These are phyloP conservation scores for Candida sanyaensis DNA, from an alignment of 1,139 yeast species.

Conservation along the genomic window DNA sequence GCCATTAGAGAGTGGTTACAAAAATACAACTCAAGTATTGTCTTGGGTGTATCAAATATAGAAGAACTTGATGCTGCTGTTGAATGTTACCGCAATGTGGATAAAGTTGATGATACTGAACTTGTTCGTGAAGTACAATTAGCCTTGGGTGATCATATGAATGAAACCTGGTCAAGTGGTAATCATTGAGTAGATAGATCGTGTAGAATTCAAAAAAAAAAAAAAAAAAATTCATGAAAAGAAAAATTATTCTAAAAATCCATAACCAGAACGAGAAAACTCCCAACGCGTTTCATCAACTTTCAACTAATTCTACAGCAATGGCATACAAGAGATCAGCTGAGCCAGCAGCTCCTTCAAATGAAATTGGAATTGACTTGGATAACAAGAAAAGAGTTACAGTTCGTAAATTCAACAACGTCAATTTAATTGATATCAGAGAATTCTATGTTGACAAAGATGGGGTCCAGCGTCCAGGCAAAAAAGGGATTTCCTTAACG, in stretches of 20 bases:
- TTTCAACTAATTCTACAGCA: neutral
- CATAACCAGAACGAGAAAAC: neutral
- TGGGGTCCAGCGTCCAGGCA: conserved; percentile 70
- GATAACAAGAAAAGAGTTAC: conserved; percentile 73
- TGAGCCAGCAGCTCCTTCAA: conserved; percentile 2
- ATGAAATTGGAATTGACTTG: conserved; percentile 26
- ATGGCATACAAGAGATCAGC: conserved; percentile 12
- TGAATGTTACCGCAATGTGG: conserved; percentile 55
- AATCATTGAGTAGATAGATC: conserved; percentile 24
- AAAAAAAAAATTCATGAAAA: neutral
- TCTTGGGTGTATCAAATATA: conserved; percentile 69
- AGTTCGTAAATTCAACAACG: conserved; percentile 67
- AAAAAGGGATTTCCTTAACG: conserved; percentile 81
- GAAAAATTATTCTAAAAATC: neutral
- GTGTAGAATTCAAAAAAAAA: neutral
- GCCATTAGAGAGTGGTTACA: conserved; percentile 65
- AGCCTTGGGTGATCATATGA: conserved; percentile 56
- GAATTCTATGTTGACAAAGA: conserved; percentile 71
- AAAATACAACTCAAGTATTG: conserved; percentile 52
- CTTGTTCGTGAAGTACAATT: conserved; percentile 46
- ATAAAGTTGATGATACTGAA: conserved; percentile 39
- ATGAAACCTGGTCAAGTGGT: conserved; percentile 78
- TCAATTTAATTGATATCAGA: conserved; percentile 72
- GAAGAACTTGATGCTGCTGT: conserved; percentile 66
- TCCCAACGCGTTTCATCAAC: conserved; percentile 1